Evolutionary conservation across 306 rosid species (phyloP), one percentile per base, ranked within the genome.

Genomic region (Pterocarpus macrocarpus): DNA sequence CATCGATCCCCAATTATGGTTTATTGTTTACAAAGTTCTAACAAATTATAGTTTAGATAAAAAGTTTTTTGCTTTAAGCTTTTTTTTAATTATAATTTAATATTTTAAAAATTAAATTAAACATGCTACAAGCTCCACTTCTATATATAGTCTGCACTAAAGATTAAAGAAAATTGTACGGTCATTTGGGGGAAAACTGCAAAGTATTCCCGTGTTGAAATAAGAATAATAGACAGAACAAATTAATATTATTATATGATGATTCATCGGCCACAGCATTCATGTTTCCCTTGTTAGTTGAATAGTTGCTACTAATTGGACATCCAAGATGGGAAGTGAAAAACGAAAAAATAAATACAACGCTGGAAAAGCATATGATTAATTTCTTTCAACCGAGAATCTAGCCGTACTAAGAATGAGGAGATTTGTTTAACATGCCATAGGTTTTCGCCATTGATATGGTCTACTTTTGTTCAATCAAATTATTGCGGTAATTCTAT

Each of bases 271-370:
- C 47, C 79, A 73, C 36, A 2, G 39, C 45, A 30, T 62, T 62
- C 36, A 2, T 2, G 63, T 76, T 63, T 35, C 8, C 62, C 72
- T 76, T 68, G 38, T 63, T 76, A 33, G 47, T 43, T 43, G 47
- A 43, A 43, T 6, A 39, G 44, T 39, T 39, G 44, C 47, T 43
- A 43, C 8, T 5, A 7, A 14, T 75, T 61, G 47, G 15, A 28
- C 41, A 28, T 28, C 78, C 56, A 41, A 22, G 22, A 58, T 74
- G 8, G 13, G 2, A 17, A 5, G 13, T 10, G 10, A 30, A 71
- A 8, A 73, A 47, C 2, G 4, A 50, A 1, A 2, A 38, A 73
- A 28, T 22, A 28, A 28, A 17, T 59, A 58, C 28, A 16, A 43
- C 30, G 41, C 8, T 2, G 28, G 12, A 58, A 8, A 61, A 61